Percentiles rank a stretch among this genome's conserved stretches.
These are phyloP conservation scores for Xylaria sp. DNA, from an alignment of 2,329 filamentous ascomycete genomes.

Conservation along the genomic window DNA sequence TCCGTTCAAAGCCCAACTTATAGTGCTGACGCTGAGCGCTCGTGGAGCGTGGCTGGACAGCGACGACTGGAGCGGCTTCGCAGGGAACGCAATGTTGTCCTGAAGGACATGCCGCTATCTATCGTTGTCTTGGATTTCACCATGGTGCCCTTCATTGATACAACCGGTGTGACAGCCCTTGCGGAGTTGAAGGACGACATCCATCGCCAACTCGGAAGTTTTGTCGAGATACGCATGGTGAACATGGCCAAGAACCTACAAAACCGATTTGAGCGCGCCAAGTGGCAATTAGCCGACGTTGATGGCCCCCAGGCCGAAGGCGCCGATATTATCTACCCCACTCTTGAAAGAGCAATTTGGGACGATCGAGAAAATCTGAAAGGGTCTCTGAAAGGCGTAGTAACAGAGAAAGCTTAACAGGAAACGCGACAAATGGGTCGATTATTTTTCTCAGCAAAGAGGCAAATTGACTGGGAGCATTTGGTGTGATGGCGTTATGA, in stretches of 20 bases:
- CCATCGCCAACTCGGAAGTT: constrained; percentile 43
- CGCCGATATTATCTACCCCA: constrained; percentile 47
- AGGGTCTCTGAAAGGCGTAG: constrained; percentile 46
- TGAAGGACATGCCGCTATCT: constrained; percentile 45
- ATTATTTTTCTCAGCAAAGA: neutral
- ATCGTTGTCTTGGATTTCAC: constrained; percentile 49
- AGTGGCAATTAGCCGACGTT: constrained; percentile 45
- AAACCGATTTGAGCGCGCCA: constrained; percentile 45
- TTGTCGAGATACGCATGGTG: constrained; percentile 47
- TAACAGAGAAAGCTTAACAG: constrained; percentile 44
- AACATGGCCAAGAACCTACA: constrained; percentile 42
- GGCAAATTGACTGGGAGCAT: constrained; percentile 8
- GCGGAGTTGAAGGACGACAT: constrained; percentile 50
- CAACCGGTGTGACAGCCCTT: constrained; percentile 48
- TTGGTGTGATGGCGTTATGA: constrained; percentile 5
- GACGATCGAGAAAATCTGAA: constrained; percentile 47
- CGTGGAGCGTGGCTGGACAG: constrained; percentile 49
- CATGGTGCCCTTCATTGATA: constrained; percentile 48
- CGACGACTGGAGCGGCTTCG: constrained; percentile 47
- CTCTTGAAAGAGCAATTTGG: constrained; percentile 47
- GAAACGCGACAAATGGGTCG: neutral
- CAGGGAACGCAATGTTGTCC: constrained; percentile 36
- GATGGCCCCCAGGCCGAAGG: constrained; percentile 40
- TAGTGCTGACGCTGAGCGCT: constrained; percentile 41
- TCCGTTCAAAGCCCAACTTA: constrained; percentile 42